phyloP scores from a whole-genome alignment of 805 yeast genomes.

The Citeromyces matritensis region DNA sequence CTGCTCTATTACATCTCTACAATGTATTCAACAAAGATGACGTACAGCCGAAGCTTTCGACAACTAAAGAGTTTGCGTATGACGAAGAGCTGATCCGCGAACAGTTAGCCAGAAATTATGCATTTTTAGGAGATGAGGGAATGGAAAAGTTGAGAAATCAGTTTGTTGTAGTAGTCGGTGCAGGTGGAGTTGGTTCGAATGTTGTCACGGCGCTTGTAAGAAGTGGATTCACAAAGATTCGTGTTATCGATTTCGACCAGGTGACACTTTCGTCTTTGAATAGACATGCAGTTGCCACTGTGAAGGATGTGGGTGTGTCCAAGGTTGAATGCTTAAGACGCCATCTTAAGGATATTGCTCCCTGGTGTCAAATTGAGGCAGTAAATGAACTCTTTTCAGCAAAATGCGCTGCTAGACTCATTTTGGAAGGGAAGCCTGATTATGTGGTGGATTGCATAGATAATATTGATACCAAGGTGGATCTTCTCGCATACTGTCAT shows the following conservation, averaged over 20 bases:
- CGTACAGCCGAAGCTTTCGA: not conserved
- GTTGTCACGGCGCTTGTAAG: conserved; percentile 82
- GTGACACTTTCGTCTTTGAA: conserved; percentile 84
- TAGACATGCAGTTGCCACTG: conserved; percentile 89
- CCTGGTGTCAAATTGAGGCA: conserved; percentile 85
- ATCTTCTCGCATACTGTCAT: conserved; percentile 62
- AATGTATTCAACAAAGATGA: not conserved
- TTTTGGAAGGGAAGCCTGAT: conserved; percentile 45
- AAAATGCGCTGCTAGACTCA: conserved; percentile 46
- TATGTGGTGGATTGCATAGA: conserved; percentile 92
- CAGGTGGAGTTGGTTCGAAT: conserved; percentile 99
- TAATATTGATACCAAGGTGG: conserved; percentile 94
- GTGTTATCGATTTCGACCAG: conserved; percentile 91
- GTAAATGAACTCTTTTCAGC: conserved; percentile 65
- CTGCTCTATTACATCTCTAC: not conserved
- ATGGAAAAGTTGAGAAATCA: conserved; percentile 57
- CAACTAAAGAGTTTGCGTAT: conserved; percentile 10
- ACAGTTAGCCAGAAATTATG: conserved; percentile 88
- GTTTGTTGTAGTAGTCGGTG: conserved; percentile 71
- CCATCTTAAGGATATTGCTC: conserved; percentile 66
- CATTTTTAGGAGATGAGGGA: conserved; percentile 81
- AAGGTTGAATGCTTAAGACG: conserved; percentile 69
- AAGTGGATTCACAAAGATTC: conserved; percentile 70
- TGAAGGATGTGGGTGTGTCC: conserved; percentile 82
- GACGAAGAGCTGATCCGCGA: conserved; percentile 71